Conservation (phyloP, 2,329 filamentous ascomycete genomes). For the Metarhizium guizhouense region DNA sequence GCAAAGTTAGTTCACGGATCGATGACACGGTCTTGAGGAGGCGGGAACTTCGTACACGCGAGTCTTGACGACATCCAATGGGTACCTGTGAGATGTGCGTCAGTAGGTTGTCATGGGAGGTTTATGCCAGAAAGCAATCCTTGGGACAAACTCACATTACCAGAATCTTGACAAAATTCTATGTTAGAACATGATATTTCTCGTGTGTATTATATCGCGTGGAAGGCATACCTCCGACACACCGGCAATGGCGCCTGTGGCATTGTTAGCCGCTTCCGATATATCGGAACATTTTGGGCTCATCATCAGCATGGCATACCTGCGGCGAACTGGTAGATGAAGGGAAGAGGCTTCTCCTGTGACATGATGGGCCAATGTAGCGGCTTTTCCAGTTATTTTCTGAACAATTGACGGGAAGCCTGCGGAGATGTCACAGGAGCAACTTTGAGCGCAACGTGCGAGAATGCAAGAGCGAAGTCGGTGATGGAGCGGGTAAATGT, state of each 20-base stretch:
- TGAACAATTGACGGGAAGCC: constrained; percentile 13
- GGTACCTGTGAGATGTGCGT: constrained; percentile 61
- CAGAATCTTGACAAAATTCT: constrained; percentile 55
- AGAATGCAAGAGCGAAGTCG: constrained; percentile 3
- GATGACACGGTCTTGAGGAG: neutral
- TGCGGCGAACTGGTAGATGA: constrained; percentile 90
- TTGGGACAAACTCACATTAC: constrained; percentile 56
- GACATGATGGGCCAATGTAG: constrained; percentile 43
- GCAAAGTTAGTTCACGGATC: constrained; percentile 11
- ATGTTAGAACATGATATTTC: neutral
- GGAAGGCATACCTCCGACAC: constrained; percentile 71
- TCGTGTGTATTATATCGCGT: neutral
- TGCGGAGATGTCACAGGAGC: neutral
- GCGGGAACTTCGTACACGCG: constrained; percentile 61
- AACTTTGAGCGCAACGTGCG: neutral
- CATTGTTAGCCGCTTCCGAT: constrained; percentile 7
- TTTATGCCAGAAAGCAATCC: neutral
- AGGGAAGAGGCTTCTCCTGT: constrained; percentile 69
- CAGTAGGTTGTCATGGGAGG: constrained; percentile 7
- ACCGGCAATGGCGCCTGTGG: constrained; percentile 78
- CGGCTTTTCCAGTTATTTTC: neutral
- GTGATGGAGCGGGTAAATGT: neutral
- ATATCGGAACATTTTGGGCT: neutral
- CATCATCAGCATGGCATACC: constrained; percentile 43
- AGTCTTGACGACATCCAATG: constrained; percentile 96